phyloP scores from a whole-genome alignment of 2,329 filamentous ascomycete genomes.

The Knufia petricola region DNA sequence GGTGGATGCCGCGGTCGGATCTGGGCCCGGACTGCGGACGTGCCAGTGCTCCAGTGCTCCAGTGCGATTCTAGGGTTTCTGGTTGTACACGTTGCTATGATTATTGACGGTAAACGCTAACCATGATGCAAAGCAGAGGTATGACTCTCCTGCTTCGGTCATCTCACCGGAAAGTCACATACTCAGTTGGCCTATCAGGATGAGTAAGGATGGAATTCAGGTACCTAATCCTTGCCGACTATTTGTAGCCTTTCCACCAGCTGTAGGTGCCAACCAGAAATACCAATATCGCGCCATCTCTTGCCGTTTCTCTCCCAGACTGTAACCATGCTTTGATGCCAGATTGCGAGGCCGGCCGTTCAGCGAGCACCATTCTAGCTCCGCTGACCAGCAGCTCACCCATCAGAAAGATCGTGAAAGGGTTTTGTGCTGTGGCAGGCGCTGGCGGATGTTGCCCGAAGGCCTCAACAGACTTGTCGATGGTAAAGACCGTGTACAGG shows the following conservation, averaged over 20 bases:
- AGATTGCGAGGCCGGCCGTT: conserved; percentile 24
- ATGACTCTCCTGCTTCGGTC: background rate
- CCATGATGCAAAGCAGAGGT: background rate
- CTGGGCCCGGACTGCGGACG: background rate
- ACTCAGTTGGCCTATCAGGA: background rate
- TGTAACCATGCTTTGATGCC: conserved; percentile 28
- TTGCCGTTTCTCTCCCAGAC: conserved; percentile 30
- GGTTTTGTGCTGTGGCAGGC: conserved; percentile 36
- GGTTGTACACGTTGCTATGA: no score
- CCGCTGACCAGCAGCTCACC: conserved; percentile 36
- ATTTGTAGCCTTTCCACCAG: conserved; percentile 28
- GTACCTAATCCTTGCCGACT: background rate
- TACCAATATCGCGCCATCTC: conserved; percentile 36
- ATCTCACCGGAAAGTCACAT: background rate
- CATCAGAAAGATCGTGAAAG: conserved; percentile 38
- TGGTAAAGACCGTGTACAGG: conserved; percentile 39
- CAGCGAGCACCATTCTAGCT: conserved; percentile 27
- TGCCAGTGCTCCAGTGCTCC: no score
- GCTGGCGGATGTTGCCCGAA: conserved; percentile 35
- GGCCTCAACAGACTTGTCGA: conserved; percentile 29
- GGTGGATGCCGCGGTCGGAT: conserved; percentile 1
- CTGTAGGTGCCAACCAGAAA: conserved; percentile 36
- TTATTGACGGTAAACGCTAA: no score
- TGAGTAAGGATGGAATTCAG: background rate
- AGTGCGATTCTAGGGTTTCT: no score